Evolutionary conservation across 2,329 filamentous ascomycete species (phyloP), one percentile per base, ranked within the genome.

Genomic region (Ilyonectria destructans): DNA sequence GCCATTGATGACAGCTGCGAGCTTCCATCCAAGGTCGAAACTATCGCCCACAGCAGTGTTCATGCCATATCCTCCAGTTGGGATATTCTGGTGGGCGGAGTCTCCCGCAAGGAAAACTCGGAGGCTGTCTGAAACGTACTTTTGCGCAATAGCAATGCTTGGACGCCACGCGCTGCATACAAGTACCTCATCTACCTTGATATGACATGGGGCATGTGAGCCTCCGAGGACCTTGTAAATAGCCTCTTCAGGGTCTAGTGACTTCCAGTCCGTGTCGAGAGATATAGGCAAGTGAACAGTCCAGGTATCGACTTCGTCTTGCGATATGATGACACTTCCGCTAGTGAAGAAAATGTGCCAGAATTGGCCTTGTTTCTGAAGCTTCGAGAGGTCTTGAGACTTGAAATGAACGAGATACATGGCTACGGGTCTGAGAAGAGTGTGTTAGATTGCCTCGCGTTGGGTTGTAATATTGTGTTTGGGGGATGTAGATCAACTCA

Each of bases 61-160:
- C 77, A 81, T 79, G 2, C 80, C 80, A 60, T 82, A 79, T 0
- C 79, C 80, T 10, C 80, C 80, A 17, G 73, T 74, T 0, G 80
- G 80, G 31, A 73, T 76, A 61, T 80, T 79, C 6, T 80, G 77
- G 46, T 82, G 80, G 12, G 80, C 80, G 4, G 80, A 76, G 67
- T 82, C 80, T 23, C 80, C 80, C 7, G 79, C 72, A 4, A 79
- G 65, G 13, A 79, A 71, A 1, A 83, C 77, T 6, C 74, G 73
- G 12, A 75, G 75, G 35, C 58, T 37, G 15, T 81, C 35, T 13
- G 35, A 15, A 15, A 9, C 83, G 7, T 40, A 46, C 7, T 60
- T 46, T 23, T 33, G 31, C 3, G 74, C 69, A 5, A 76, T 19
- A 7, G 69, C 59, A 23, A 75, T 74, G 43, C 60, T 75, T 6